Evolutionary conservation across 2,329 filamentous ascomycete species (phyloP).

Genomic region (Alternaria sp.): DNA sequence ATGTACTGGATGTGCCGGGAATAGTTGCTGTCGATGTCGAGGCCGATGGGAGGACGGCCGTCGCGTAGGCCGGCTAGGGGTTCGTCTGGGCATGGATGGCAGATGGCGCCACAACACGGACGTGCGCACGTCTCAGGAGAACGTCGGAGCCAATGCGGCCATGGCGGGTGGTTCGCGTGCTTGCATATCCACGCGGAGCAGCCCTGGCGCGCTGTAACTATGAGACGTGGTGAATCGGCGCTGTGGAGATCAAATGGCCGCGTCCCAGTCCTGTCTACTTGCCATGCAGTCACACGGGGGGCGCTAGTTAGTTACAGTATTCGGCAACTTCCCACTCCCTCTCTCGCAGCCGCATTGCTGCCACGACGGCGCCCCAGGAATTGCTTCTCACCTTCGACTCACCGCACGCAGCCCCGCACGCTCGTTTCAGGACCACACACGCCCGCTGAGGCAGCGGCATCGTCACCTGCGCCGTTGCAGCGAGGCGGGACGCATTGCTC

Average conservation of each 20-base stretch:
- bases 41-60: background rate
- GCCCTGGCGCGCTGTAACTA: conserved; percentile 2
- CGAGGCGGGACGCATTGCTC: background rate
- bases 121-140: conserved; percentile 37
- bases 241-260: background rate
- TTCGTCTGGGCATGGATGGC: background rate
- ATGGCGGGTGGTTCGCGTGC: conserved; percentile 2
- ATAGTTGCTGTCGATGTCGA: background rate
- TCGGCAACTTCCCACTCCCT: conserved; percentile 27
- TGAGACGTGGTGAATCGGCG: background rate
- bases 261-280: background rate
- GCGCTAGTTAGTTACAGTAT: conserved; percentile 11
- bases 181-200: conserved; percentile 15
- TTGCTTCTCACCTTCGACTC: conserved; percentile 1
- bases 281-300: conserved; percentile 6
- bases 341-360: conserved; percentile 18
- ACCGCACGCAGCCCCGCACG: conserved; percentile 16
- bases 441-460: background rate
- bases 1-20: background rate
- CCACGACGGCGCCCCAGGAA: conserved; percentile 14
- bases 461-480: background rate
- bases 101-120: conserved; percentile 19
- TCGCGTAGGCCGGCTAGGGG: background rate
- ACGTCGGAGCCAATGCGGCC: conserved; percentile 26
- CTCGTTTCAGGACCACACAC: conserved; percentile 15